phyloP scores from a whole-genome alignment of 768 basidiomycete species.

The Floccularia luteovirens region DNA sequence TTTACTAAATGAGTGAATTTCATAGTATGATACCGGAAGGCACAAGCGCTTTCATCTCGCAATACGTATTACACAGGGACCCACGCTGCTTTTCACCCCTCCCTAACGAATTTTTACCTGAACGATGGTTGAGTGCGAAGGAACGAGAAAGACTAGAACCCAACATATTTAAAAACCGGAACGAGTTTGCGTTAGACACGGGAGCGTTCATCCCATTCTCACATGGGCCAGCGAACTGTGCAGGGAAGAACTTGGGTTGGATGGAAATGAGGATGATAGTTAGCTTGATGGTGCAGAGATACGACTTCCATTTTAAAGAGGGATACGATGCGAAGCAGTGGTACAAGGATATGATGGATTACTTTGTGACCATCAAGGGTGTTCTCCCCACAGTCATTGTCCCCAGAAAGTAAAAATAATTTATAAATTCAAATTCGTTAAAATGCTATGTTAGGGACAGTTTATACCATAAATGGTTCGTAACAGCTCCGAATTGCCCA shows the following conservation, averaged over 20 bases:
- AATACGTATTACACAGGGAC: slow-evolving; percentile 37
- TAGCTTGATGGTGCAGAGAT: slow-evolving; percentile 25
- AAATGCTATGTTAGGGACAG: too few species aligned
- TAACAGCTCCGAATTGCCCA: too few species aligned
- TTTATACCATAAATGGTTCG: too few species aligned
- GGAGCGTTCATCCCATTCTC: slow-evolving; percentile 37
- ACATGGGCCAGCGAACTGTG: slow-evolving; percentile 31
- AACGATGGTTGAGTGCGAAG: slow-evolving; percentile 24
- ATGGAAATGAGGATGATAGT: slow-evolving; percentile 32
- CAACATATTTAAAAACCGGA: slow-evolving; percentile 17
- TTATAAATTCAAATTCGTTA: too few species aligned
- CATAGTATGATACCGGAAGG: slow-evolving; percentile 38
- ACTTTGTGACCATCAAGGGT: slow-evolving; percentile 23
- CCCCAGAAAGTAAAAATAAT: slow-evolving; percentile 14
- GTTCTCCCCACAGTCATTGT: slow-evolving; percentile 21
- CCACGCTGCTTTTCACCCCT: slow-evolving; percentile 36
- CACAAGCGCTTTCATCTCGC: slow-evolving; percentile 33
- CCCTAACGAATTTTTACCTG: slow-evolving; percentile 35
- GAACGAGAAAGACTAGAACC: slow-evolving; percentile 19
- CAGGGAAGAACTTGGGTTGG: slow-evolving; percentile 32
- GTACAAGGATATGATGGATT: slow-evolving; percentile 25
- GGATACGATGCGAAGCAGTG: slow-evolving; percentile 22
- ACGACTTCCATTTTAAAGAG: slow-evolving; percentile 26
- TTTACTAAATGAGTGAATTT: slow-evolving; percentile 1
- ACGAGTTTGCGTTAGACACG: slow-evolving; percentile 13